Percentiles rank a stretch among this genome's conserved stretches.
These are phyloP conservation scores for Lentinula novae-zelandiae DNA, from an alignment of 1,284 basidiomycete genomes.

Conservation along the genomic window DNA sequence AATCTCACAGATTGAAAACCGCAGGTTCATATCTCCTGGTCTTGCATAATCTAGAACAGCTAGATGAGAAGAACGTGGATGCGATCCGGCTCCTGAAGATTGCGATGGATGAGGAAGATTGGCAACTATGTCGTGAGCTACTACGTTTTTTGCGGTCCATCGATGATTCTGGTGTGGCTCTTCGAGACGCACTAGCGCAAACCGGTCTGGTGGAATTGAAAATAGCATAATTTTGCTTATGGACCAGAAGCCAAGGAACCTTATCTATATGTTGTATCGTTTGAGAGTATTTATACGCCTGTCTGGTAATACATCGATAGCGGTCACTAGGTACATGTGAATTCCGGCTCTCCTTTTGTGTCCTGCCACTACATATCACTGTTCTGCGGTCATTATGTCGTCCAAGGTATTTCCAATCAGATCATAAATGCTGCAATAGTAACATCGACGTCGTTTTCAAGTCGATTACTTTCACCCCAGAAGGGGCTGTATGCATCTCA, in stretches of 20 bases:
- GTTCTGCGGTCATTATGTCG: too few species aligned
- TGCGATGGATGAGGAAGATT: slow-evolving; percentile 73
- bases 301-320: too few species aligned
- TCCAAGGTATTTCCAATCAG: too few species aligned
- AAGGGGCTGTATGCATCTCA: slow-evolving; percentile 67
- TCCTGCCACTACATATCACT: too few species aligned
- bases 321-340: too few species aligned
- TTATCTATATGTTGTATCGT: too few species aligned
- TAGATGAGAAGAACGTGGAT: slow-evolving; percentile 77
- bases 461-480: slow-evolving; percentile 37
- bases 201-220: not conserved
- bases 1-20: slow-evolving; percentile 74
- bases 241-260: too few species aligned
- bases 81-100: slow-evolving; percentile 74
- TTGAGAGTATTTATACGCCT: too few species aligned
- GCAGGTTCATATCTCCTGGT: slow-evolving; percentile 94
- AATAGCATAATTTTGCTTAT: not conserved
- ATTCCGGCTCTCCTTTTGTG: too few species aligned
- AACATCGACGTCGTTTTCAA: not conserved
- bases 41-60: slow-evolving; percentile 88
- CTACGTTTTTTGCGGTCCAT: slow-evolving; percentile 90
- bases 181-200: too few species aligned
- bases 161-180: slow-evolving; percentile 52
- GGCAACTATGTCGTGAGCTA: slow-evolving; percentile 83
- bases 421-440: too few species aligned